Evolutionary conservation across 495 filamentous ascomycete genomes (phyloP), one percentile per base, ranked within the genome.

Genomic region (Usnea hakonensis): DNA sequence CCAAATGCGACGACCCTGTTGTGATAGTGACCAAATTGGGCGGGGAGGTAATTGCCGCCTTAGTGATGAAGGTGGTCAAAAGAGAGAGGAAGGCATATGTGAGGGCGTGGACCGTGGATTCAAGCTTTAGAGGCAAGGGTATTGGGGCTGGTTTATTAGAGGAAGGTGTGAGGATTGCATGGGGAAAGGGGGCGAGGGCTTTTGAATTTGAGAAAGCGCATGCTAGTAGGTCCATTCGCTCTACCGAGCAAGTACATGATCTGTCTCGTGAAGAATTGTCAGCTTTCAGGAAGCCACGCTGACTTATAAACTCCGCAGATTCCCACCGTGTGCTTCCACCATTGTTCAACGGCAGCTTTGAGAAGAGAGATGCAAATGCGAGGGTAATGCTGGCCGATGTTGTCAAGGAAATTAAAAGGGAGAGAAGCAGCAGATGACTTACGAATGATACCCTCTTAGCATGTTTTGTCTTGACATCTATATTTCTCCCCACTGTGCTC

Each of bases 71-170:
- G 56, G 71, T 74, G 58, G 68, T 73, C 2, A 65, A 61, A 21
- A 71, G 70, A 36, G 72, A 77, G 50, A 70, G 64, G 41, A 82
- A 76, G 13, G 82, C 77, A 57, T 81, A 77, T 5, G 72, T 88
- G 21, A 85, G 86, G 28, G 90, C 87, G 1, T 92, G 90, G 88
- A 89, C 90, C 5, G 87, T 90, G 0, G 77, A 80, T 69, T 63
- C 83, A 62, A 76, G 72, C 65, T 92, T 89, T 70, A 78, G 91
- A 16, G 74, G 81, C 7, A 77, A 77, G 57, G 90, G 90, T 0
- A 73, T 95, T 10, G 91, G 90, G 5, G 74, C 68, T 19, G 85
- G 81, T 30, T 73, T 96, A 70, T 72, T 95, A 58, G 80, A 86
- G 58, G 82, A 85, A 64, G 87, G 84, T 5, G 83, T 89, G 1